These are phyloP conservation scores for Tricholoma saponaceum DNA, from an alignment of 768 basidiomycete species.

Conservation along the genomic window DNA sequence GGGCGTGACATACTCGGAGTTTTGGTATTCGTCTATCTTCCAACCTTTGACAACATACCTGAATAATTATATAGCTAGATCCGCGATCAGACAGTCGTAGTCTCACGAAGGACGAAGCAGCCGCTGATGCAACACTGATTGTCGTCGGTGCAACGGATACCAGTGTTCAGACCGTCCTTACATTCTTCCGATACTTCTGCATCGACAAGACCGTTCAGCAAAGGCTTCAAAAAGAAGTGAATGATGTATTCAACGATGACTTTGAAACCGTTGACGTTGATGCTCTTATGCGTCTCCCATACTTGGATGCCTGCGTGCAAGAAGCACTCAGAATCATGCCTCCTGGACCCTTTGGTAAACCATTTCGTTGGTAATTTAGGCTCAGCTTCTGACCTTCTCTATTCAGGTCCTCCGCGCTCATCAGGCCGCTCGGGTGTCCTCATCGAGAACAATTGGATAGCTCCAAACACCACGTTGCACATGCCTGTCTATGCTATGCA, in stretches of 20 bases:
- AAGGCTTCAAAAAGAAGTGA: background rate
- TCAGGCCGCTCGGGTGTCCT: background rate
- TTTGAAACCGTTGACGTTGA: background rate
- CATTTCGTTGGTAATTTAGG: background rate
- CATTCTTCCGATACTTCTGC: background rate
- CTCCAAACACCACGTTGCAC: background rate
- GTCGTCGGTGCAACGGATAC: slow-evolving; percentile 4
- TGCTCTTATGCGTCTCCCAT: background rate
- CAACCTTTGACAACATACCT: background rate
- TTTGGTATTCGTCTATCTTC: background rate
- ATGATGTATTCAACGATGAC: background rate
- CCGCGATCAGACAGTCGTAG: background rate
- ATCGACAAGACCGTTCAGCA: background rate
- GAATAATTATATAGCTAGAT: background rate
- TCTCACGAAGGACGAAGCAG: slow-evolving; percentile 1
- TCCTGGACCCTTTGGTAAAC: background rate
- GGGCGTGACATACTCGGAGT: background rate
- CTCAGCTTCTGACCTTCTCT: background rate
- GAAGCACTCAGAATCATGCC: slow-evolving; percentile 1
- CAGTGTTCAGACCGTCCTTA: slow-evolving; percentile 4
- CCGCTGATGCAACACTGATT: slow-evolving; percentile 1
- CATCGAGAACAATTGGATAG: background rate
- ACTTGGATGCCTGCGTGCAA: slow-evolving; percentile 1
- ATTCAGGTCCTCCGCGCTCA: background rate
- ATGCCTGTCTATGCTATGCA: background rate